Evolutionary conservation across 805 yeast genomes (phyloP).

Genomic region (Teunomyces barrocoloradensis): DNA sequence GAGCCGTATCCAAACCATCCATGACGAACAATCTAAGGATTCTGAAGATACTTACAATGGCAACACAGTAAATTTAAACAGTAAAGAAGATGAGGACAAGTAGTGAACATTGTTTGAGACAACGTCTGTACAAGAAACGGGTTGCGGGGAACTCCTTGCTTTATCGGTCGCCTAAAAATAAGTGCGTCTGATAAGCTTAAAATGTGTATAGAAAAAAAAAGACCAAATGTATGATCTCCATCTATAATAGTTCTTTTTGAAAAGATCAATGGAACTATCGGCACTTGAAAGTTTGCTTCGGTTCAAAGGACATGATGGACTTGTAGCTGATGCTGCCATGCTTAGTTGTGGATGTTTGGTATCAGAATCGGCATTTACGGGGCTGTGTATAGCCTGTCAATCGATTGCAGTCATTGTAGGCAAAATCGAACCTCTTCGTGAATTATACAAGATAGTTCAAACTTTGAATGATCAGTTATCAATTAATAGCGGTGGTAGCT

Average conservation of each 20-base stretch:
- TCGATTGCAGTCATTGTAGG: slow-evolving; percentile 19
- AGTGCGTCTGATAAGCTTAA: background rate
- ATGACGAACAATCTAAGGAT: slow-evolving; percentile 12
- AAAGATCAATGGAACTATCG: slow-evolving; percentile 13
- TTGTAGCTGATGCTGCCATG: slow-evolving; percentile 32
- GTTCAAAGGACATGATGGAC: slow-evolving; percentile 19
- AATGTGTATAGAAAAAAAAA: background rate
- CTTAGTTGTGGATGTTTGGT: slow-evolving; percentile 43
- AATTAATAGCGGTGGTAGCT: background rate
- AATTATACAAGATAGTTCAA: slow-evolving; percentile 26
- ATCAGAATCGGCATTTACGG: slow-evolving; percentile 29
- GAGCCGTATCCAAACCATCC: slow-evolving; percentile 8
- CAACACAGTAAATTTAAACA: slow-evolving; percentile 51
- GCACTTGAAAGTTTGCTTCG: slow-evolving; percentile 24
- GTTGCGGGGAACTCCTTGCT: background rate
- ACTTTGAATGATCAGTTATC: slow-evolving; percentile 12
- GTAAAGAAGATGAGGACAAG: slow-evolving; percentile 32
- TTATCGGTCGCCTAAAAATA: background rate
- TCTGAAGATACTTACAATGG: slow-evolving; percentile 46
- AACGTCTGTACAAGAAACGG: background rate
- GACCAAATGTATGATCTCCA: background rate
- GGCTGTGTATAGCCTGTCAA: slow-evolving; percentile 1
- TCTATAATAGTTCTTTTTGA: background rate
- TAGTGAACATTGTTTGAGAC: background rate
- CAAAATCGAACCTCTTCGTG: slow-evolving; percentile 33